Base-by-base conservation (phyloP, 2,329 filamentous ascomycete species). In the Hypoxylon sp. region DNA sequence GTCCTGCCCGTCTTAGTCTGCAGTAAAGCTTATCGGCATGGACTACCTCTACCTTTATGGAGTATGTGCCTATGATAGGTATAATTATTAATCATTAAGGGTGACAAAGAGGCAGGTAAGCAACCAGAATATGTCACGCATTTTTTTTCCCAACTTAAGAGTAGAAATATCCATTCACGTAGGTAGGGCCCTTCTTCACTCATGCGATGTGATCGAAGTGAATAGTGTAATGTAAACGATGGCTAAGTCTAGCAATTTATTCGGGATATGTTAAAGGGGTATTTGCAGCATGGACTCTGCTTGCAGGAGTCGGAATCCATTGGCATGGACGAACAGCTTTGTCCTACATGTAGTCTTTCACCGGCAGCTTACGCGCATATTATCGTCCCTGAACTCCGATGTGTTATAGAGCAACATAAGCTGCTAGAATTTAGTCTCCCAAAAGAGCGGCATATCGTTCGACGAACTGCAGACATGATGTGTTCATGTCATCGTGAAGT, bases 381-480 rank as follows among this genome's bases (percentile, higher is more conserved):
- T 17, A 23, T 36, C n/a, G 34, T 14, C 17, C 5, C 17, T 36
- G 17, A 7, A 43, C 19, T 52, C 30, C 17, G 5, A 23, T 25
- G 11, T 11, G 21, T 5, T 11, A 21, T 11, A 21, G n/a, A 53
- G 32, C 32, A 14, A 41, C 32, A n/a, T 38, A 34, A 43, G 38
- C 34, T 36, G 23, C 50, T 53, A 14, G 50, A 53, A 53, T 53
- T 41, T 41, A 38, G 32, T 23, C 23, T 53, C 50, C 50, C n/a
- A 11, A 25, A 38, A 38, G 19, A 25, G 50, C 17, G 50, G 38
- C n/a, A 11, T 10, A 10, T 53, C 32, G 34, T 28, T n/a, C 13
- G 50, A 28, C 19, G 34, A 25, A 36, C n/a, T 38, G 21, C 21
- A 23, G 34, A 17, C 32, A 25, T 38, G 23, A 10, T 21, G 11